Conservation (phyloP, 2,329 filamentous ascomycete species). For the Talaromyces sp. region DNA sequence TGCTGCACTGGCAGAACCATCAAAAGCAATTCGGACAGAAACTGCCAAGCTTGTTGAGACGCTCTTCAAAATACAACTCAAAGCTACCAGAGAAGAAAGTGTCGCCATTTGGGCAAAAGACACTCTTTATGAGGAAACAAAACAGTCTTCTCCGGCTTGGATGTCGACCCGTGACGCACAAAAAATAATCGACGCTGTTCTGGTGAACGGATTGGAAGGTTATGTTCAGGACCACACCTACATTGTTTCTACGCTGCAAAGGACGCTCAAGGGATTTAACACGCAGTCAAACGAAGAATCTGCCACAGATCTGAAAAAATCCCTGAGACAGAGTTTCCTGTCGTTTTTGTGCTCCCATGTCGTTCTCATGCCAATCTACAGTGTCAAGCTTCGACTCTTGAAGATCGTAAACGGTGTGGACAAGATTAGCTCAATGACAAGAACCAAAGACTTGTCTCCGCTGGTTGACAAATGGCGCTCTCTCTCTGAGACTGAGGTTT, state of each 20-base stretch:
- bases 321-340: constrained; percentile 59
- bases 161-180: constrained; percentile 53
- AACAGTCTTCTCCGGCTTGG: constrained; percentile 40
- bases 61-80: constrained; percentile 47
- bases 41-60: constrained; percentile 62
- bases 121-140: constrained; percentile 57
- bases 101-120: constrained; percentile 53
- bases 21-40: constrained; percentile 68
- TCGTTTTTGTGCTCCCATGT: constrained; percentile 69
- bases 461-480: constrained; percentile 63
- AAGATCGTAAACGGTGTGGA: constrained; percentile 63
- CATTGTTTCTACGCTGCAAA: constrained; percentile 58
- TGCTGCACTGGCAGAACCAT: constrained; percentile 66
- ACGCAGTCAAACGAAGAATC: constrained; percentile 23
- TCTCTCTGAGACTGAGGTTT: constrained; percentile 47
- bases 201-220: constrained; percentile 78
- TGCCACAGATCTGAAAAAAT: constrained; percentile 54
- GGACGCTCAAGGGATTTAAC: constrained; percentile 50
- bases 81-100: constrained; percentile 37
- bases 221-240: constrained; percentile 73
- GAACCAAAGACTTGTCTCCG: constrained; percentile 71
- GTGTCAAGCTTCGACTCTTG: constrained; percentile 67
- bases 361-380: constrained; percentile 60
- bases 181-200: constrained; percentile 57
- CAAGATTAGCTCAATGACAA: constrained; percentile 65